Evolutionary conservation across 345 rosid genomes (phyloP), one percentile per base, ranked within the genome.

Genomic region (Tarenaya hassleriana): DNA sequence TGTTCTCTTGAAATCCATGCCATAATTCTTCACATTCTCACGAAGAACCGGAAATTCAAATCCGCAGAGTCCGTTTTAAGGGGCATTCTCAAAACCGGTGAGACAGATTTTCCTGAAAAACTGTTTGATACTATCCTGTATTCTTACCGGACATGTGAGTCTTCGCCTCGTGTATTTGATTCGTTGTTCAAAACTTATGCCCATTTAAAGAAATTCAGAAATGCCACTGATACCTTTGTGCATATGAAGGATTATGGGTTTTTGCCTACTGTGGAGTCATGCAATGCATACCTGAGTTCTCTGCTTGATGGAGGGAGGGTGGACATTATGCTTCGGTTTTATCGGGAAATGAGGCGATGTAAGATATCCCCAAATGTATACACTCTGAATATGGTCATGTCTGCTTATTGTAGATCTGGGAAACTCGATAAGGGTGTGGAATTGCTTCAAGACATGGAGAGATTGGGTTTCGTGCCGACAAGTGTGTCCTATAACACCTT

Each of bases 251-350:
- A 62, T 34, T 84, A 76, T 15, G 95, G 95, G 1, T 72, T 84
- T 46, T 50, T 79, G 42, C 95, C 95, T 0, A 71, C 65, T 7
- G 61, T 83, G 20, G 82, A 84, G 60, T 86, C 97, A 16, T 86
- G 95, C 68, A 90, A 90, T 44, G 83, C 89, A 10, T 90, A 68
- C 69, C 43, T 90, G 76, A 81, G 94, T 48, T 80, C 95, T 0
- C 34, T 76, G 57, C 80, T 90, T 33, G 64, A 52, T 63, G 70
- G 64, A 56, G 47, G 66, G 39, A 74, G 97, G 56, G 73, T 48
- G 24, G 97, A 90, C 15, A 61, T 90, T 45, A 86, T 76, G 11
- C 61, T 90, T 47, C 43, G 54, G 12, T 83, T 86, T 56, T 86
- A 76, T 41, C 59, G 72, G 41, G 88, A 86, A 58, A 90, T 90